Evolutionary conservation across 2,329 filamentous ascomycete genomes (phyloP).

Genomic region (Talaromyces sp.): DNA sequence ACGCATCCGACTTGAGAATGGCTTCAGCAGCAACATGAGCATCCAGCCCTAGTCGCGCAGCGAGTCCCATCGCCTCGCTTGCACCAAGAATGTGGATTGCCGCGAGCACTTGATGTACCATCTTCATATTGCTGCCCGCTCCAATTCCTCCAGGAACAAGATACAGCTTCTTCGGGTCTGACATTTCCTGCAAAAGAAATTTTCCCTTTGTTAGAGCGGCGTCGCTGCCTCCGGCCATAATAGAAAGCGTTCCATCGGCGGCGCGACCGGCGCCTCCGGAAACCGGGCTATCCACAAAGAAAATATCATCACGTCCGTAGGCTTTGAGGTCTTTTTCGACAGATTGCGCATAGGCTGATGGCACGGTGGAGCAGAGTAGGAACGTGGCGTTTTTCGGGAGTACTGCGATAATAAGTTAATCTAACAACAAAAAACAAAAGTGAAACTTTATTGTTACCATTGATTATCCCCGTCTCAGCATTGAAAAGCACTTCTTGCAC

Average conservation of each 20-base stretch:
- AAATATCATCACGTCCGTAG: constrained; percentile 57
- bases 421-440: constrained; percentile 12
- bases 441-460: constrained; percentile 14
- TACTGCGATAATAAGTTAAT: constrained; percentile 17
- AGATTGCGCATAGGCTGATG: constrained; percentile 60
- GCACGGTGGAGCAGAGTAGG: constrained; percentile 66
- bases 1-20: constrained; percentile 46
- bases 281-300: constrained; percentile 67
- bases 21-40: constrained; percentile 38
- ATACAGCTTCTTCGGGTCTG: constrained; percentile 56
- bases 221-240: constrained; percentile 64
- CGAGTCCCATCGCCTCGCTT: constrained; percentile 59
- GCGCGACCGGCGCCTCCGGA: constrained; percentile 66
- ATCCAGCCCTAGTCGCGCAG: constrained; percentile 53
- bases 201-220: constrained; percentile 55
- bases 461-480: constrained; percentile 47
- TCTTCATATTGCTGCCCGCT: constrained; percentile 59
- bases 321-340: constrained; percentile 55
- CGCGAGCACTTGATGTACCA: constrained; percentile 61
- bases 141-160: constrained; percentile 58
- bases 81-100: constrained; percentile 60
- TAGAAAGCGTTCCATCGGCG: constrained; percentile 67
- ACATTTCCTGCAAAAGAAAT: constrained; percentile 60
- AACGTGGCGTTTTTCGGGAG: constrained; percentile 58
- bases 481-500: constrained; percentile 63